Evolutionary conservation across 345 rosid species (phyloP).

Genomic region (Citrus mangshanensis): DNA sequence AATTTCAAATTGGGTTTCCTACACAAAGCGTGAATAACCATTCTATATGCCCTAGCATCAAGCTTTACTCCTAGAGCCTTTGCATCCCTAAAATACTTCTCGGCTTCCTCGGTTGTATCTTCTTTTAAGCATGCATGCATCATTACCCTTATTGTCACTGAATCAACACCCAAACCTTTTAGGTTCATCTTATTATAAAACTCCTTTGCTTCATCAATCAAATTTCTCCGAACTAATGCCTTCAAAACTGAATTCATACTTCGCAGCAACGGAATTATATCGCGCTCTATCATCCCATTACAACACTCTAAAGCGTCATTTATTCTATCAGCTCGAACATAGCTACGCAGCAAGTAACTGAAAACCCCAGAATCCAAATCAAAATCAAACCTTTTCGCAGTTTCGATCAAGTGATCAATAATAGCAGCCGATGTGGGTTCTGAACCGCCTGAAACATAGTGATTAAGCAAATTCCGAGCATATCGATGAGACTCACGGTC

Average conservation of each 20-base stretch:
- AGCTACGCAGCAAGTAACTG: constrained; percentile 59
- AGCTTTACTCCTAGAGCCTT: constrained; percentile 48
- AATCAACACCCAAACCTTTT: constrained; percentile 46
- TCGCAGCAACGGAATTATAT: constrained; percentile 29
- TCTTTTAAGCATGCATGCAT: constrained; percentile 60
- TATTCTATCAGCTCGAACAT: constrained; percentile 32
- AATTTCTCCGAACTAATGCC: constrained; percentile 40
- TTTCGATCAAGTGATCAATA: constrained; percentile 40
- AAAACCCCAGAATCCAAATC: constrained; percentile 43
- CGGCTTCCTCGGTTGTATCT: constrained; percentile 47
- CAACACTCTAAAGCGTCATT: constrained; percentile 43
- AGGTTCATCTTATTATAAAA: constrained; percentile 47
- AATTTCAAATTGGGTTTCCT: constrained; percentile 32
- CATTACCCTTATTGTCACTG: constrained; percentile 31
- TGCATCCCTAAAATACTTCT: constrained; percentile 37
- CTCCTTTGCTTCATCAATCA: constrained; percentile 40
- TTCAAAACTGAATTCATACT: constrained; percentile 38
- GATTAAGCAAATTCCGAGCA: constrained; percentile 41
- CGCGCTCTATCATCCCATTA: constrained; percentile 41
- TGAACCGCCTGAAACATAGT: constrained; percentile 34
- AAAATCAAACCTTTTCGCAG: constrained; percentile 38
- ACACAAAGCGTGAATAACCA: constrained; percentile 48
- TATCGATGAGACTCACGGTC: constrained; percentile 25
- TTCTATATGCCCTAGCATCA: constrained; percentile 38
- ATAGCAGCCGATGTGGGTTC: constrained; percentile 29